These are phyloP conservation scores for Colletotrichum shisoi DNA, from an alignment of 2,329 filamentous ascomycete species.

Conservation along the genomic window DNA sequence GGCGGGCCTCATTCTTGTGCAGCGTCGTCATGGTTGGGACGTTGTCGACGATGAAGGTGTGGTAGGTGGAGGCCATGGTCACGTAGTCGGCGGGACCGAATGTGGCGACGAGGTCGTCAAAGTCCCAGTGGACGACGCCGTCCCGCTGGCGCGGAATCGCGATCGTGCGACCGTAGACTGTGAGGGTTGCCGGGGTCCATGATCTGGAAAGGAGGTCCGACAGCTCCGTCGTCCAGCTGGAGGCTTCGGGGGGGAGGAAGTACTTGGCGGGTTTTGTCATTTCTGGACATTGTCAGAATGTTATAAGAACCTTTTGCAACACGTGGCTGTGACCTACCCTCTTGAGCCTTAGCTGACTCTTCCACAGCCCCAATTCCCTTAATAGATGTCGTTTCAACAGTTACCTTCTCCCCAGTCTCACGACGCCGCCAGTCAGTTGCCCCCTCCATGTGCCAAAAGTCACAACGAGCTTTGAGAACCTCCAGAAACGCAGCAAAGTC, in stretches of 20 bases:
- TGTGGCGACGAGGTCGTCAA: slow-evolving; percentile 70
- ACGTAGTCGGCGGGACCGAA: slow-evolving; percentile 86
- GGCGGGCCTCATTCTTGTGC: slow-evolving; percentile 81
- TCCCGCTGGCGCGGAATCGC: slow-evolving; percentile 64
- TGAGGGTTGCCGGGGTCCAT: slow-evolving; percentile 56
- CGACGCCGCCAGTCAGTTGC: slow-evolving; percentile 73
- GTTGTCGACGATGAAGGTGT: slow-evolving; percentile 77
- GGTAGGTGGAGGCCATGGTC: slow-evolving; percentile 78
- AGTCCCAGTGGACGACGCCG: slow-evolving; percentile 71
- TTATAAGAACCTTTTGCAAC: too few relatives aligned
- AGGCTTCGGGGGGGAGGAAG: slow-evolving; percentile 30
- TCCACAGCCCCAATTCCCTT: not conserved
- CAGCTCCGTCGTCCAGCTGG: slow-evolving; percentile 16
- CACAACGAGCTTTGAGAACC: slow-evolving; percentile 77
- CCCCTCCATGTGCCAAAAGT: slow-evolving; percentile 85
- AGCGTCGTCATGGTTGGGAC: slow-evolving; percentile 72
- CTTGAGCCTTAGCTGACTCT: not conserved
- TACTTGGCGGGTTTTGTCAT: slow-evolving; percentile 31
- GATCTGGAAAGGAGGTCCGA: slow-evolving; percentile 34
- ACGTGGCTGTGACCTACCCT: slow-evolving; percentile 10
- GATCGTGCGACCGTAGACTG: slow-evolving; percentile 71
- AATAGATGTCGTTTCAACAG: not conserved
- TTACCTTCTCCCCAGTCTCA: slow-evolving; percentile 53
- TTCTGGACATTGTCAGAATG: slow-evolving; percentile 6
- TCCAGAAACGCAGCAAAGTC: slow-evolving; percentile 81